A percentile compares a stretch with the other conserved stretches of the same genome.
Evolutionary conservation across 805 yeast genomes (phyloP).

Genomic region (Candida boleticola): DNA sequence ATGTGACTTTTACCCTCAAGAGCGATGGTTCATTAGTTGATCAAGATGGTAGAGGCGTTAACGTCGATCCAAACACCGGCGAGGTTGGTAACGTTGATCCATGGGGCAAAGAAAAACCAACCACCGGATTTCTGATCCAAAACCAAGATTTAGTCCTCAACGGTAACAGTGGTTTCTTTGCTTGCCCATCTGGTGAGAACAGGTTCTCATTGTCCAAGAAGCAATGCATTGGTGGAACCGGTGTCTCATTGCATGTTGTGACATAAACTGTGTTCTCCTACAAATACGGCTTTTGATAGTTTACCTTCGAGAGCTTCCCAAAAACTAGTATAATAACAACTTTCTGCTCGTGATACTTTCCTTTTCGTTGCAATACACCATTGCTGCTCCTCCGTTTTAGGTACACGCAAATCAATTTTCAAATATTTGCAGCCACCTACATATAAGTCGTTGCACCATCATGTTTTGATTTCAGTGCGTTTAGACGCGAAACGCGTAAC

Average conservation of each 20-base stretch:
- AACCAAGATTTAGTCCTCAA: constrained; percentile 35
- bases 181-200: constrained; percentile 32
- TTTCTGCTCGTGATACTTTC: too few species aligned
- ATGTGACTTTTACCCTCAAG: constrained; percentile 21
- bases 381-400: too few species aligned
- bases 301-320: too few species aligned
- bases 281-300: too few species aligned
- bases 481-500: not conserved
- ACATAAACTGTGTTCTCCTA: too few species aligned
- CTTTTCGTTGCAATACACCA: too few species aligned
- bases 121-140: constrained; percentile 38
- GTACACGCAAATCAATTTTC: too few species aligned
- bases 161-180: constrained; percentile 34
- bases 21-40: constrained; percentile 28
- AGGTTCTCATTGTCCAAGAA: constrained; percentile 23
- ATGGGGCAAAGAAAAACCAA: constrained; percentile 29
- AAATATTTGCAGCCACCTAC: constrained; percentile 1
- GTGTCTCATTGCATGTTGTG: constrained; percentile 22
- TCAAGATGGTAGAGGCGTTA: constrained; percentile 28
- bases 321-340: too few species aligned
- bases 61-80: constrained; percentile 27
- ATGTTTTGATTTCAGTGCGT: too few species aligned
- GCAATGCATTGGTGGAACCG: constrained; percentile 28
- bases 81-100: constrained; percentile 33
- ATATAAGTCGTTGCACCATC: not conserved